Conservation (phyloP, 148 eudicot species). For the Rhododendron ferrugineum region DNA sequence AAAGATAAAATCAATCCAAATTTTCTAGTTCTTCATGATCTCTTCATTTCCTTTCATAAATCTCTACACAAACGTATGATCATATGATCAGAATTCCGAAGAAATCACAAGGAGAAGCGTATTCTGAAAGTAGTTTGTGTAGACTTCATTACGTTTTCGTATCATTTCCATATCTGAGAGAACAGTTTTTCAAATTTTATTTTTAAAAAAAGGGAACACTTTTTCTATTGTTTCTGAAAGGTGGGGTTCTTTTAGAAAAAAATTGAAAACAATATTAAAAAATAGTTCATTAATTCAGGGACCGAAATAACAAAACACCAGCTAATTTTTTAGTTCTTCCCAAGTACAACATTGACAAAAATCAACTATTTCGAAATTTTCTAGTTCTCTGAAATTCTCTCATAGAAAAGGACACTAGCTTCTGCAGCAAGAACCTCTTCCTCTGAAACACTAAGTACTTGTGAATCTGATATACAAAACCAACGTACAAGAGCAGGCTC, state of each 20-base stretch:
- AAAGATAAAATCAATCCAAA: no score
- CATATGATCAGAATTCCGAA: no score
- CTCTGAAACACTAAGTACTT: conserved; percentile 56
- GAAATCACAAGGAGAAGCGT: neutral
- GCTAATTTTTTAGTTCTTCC: neutral
- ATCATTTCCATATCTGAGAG: neutral
- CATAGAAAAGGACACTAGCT: conserved; percentile 82
- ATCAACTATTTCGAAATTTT: neutral
- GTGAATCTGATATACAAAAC: conserved; percentile 78
- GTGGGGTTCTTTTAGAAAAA: no score
- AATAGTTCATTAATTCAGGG: neutral
- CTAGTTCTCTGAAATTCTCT: conserved; percentile 33
- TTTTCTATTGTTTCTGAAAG: neutral
- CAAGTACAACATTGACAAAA: neutral
- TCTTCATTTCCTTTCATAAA: no score
- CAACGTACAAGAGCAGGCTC: conserved; percentile 32
- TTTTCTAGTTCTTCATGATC: no score
- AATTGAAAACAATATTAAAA: no score
- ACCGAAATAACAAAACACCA: neutral
- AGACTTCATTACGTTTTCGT: neutral
- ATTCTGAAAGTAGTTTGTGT: neutral
- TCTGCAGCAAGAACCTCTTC: conserved; percentile 72
- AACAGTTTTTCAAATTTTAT: neutral
- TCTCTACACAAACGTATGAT: no score
- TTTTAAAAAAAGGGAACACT: neutral